These are phyloP conservation scores for Trichoderma aggressivum DNA, from an alignment of 2,329 filamentous ascomycete genomes.

Conservation along the genomic window DNA sequence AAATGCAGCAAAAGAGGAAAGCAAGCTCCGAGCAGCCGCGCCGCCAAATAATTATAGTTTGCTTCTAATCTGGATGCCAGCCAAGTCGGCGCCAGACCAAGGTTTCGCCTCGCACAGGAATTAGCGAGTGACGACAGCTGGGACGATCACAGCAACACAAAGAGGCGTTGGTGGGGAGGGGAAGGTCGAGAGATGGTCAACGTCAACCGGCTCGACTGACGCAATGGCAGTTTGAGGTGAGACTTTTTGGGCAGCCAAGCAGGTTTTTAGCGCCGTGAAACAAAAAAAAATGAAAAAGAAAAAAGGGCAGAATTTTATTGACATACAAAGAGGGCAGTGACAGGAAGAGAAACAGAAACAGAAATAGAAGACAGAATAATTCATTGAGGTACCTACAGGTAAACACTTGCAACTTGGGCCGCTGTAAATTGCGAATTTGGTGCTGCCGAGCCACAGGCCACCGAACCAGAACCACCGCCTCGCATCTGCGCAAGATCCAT, in stretches of 20 bases:
- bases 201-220: slow-evolving; percentile 9
- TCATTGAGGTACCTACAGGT: no score
- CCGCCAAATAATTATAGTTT: slow-evolving; percentile 13
- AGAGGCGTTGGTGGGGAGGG: slow-evolving; percentile 15
- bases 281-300: neutral
- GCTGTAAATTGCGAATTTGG: neutral
- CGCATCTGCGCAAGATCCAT: neutral
- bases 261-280: neutral
- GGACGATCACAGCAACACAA: slow-evolving; percentile 4
- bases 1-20: neutral
- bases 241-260: neutral
- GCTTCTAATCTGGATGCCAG: neutral
- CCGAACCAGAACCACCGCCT: neutral
- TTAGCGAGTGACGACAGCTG: slow-evolving; percentile 11
- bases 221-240: neutral
- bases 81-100: slow-evolving; percentile 5
- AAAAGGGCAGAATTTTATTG: neutral
- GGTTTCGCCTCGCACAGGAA: slow-evolving; percentile 12
- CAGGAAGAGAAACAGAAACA: neutral
- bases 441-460: slow-evolving; percentile 8
- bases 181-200: neutral
- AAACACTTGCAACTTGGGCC: neutral
- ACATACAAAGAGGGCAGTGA: neutral
- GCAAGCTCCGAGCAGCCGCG: neutral
- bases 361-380: neutral